Percentiles rank a stretch among this genome's conserved stretches.
Conservation (phyloP, 2,329 filamentous ascomycete genomes). For the Fusarium solani-melongenae region DNA sequence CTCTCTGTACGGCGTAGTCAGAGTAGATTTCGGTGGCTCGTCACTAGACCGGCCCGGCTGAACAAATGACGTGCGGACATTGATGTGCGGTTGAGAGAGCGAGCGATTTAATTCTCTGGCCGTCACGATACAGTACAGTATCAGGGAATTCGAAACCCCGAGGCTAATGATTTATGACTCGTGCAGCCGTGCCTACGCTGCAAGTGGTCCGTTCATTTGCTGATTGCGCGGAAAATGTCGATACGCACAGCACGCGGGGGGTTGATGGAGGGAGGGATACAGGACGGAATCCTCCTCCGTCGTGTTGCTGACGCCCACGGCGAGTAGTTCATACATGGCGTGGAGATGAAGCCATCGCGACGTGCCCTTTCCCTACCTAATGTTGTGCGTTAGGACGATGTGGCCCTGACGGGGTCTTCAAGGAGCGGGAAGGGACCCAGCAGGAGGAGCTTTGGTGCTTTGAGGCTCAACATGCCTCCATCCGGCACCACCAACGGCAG, state of each 20-base stretch:
- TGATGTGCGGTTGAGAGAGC: conserved; percentile 23
- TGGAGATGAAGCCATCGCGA: conserved; percentile 40
- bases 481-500: conserved; percentile 43
- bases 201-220: conserved; percentile 21
- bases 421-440: conserved; percentile 43
- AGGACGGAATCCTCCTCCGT: neutral
- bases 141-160: conserved; percentile 35
- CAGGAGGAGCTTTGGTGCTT: conserved; percentile 37
- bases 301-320: conserved; percentile 4
- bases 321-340: neutral
- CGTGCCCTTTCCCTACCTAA: conserved; percentile 3
- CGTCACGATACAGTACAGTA: conserved; percentile 21
- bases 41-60: conserved; percentile 29
- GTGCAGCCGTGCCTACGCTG: conserved; percentile 28
- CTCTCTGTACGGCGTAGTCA: conserved; percentile 8
- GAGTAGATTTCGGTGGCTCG: conserved; percentile 32
- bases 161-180: conserved; percentile 43
- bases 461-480: conserved; percentile 40
- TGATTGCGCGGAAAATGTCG: conserved; percentile 6
- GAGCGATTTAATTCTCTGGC: conserved; percentile 19
- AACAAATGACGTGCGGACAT: conserved; percentile 23
- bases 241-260: neutral
- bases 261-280: conserved; percentile 2
- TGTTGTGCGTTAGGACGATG: conserved; percentile 28
- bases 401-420: conserved; percentile 39